A percentile compares a stretch with the other conserved stretches of the same genome.
These are phyloP conservation scores for Colletotrichum musicola DNA, from an alignment of 2,329 filamentous ascomycete genomes.

Conservation along the genomic window DNA sequence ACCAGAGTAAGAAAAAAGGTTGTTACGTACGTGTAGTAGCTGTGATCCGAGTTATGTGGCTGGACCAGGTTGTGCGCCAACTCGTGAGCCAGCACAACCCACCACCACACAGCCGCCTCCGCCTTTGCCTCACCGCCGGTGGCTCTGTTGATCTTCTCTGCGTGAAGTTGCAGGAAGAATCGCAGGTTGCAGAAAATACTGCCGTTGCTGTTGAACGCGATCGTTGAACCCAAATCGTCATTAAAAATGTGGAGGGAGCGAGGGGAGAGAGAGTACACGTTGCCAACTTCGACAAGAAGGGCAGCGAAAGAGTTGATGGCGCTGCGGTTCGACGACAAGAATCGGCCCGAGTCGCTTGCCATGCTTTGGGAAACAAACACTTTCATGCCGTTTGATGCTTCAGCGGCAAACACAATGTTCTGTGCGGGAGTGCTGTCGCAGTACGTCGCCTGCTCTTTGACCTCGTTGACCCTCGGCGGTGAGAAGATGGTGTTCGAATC, in stretches of 20 bases:
- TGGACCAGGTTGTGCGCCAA: slow-evolving; percentile 91
- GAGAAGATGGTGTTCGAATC: slow-evolving; percentile 81
- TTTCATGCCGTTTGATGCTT: slow-evolving; percentile 78
- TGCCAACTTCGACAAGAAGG: slow-evolving; percentile 76
- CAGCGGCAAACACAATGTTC: slow-evolving; percentile 78
- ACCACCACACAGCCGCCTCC: slow-evolving; percentile 89
- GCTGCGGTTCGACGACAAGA: slow-evolving; percentile 71
- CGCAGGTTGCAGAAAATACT: slow-evolving; percentile 94
- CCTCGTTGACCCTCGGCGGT: slow-evolving; percentile 76
- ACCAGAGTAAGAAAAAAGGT: not conserved
- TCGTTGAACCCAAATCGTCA: slow-evolving; percentile 81
- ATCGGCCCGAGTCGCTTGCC: slow-evolving; percentile 60
- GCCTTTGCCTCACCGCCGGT: slow-evolving; percentile 59
- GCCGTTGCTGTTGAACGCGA: slow-evolving; percentile 91
- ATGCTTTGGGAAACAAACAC: slow-evolving; percentile 76
- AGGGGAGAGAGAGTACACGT: slow-evolving; percentile 78
- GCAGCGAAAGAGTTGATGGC: slow-evolving; percentile 77
- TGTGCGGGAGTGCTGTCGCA: slow-evolving; percentile 83
- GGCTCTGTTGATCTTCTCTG: slow-evolving; percentile 56
- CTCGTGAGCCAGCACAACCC: slow-evolving; percentile 95
- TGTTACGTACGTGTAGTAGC: slow-evolving; percentile 78
- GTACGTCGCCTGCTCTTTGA: slow-evolving; percentile 87
- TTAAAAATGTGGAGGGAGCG: slow-evolving; percentile 87
- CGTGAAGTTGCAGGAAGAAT: slow-evolving; percentile 86
- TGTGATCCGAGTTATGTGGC: slow-evolving; percentile 82